Base-by-base conservation (phyloP, 225 moss, liverwort and hornwort species). In the Takakia lepidozioides region DNA sequence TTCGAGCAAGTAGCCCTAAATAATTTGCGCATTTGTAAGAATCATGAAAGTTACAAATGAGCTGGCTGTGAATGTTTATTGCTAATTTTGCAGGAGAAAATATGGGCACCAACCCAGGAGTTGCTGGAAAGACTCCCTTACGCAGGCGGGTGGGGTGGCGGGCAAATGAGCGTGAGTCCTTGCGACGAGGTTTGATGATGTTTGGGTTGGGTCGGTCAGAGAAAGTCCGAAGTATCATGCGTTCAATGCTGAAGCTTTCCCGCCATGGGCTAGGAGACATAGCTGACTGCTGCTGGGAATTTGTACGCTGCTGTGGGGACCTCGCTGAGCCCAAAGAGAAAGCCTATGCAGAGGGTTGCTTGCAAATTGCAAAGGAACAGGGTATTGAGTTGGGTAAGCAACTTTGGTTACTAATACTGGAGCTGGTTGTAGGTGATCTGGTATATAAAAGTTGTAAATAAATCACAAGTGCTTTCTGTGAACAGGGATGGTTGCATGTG, bases 261-360 rank as follows among this genome's bases (percentile, higher is more conserved):
- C 85, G 85, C 15, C 85, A 86, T 63, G 85, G 85, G 55, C 63
- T 86, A 62, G 85, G 85, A 55, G 85, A 86, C 52, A 82, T 86
- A 44, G 78, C 82, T 42, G 85, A 86, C 64, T 72, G 78, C 52
- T 82, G 82, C 47, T 82, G 85, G 85, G 85, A 82, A 54, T 82
- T 86, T 59, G 73, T 86, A 29, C 72, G 78, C 41, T 78, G 78
- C 51, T 86, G 85, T 67, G 85, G 66, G 49, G 55, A 66, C 19
- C 66, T 64, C 49, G 81, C 85, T 38, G 82, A 86, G 58, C 71
- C 69, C 4, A 78, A 78, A 50, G 85, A 86, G 54, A 63, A 71
- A 41, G 82, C 78, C 29, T 86, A 82, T 52, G 78, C 82, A 22
- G 74, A 78, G 64, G 78, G 67, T 54, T 78, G 85, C n/a, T 72